A percentile compares a stretch with the other conserved stretches of the same genome.
These are phyloP conservation scores for Ganoderma sinense DNA, from an alignment of 1,284 basidiomycete genomes.

Conservation along the genomic window DNA sequence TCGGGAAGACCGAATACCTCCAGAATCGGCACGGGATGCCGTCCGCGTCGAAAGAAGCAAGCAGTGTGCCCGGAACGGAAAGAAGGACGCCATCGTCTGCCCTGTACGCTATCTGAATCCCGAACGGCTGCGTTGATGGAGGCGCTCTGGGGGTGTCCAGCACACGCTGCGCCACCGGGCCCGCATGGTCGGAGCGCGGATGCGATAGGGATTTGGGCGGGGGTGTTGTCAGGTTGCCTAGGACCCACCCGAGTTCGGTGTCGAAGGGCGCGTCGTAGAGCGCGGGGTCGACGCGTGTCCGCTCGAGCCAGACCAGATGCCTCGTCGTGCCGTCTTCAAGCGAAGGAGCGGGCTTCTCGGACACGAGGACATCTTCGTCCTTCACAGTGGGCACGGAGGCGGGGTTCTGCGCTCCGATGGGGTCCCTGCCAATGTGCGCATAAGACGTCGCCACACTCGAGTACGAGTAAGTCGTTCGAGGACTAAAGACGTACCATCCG, in stretches of 20 bases:
- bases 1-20: slow-evolving; percentile 5
- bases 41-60: neutral
- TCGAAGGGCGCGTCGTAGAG: neutral
- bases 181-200: neutral
- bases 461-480: neutral
- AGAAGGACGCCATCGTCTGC: neutral
- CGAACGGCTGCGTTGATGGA: neutral
- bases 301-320: neutral
- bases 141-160: neutral
- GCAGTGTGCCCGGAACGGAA: neutral
- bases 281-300: neutral
- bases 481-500: neutral
- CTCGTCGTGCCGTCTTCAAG: neutral
- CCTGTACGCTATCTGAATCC: neutral
- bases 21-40: neutral
- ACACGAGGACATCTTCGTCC: neutral
- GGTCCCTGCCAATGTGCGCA: neutral
- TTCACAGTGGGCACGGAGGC: neutral
- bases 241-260: neutral
- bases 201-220: neutral
- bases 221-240: slow-evolving; percentile 1
- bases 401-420: too few species aligned
- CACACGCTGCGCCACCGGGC: neutral
- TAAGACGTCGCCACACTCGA: neutral
- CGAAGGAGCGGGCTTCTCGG: neutral